A percentile compares a stretch with the other conserved stretches of the same genome.
Conservation (phyloP, 1,284 basidiomycete species). For the Cutaneotrichosporon curvatum region DNA sequence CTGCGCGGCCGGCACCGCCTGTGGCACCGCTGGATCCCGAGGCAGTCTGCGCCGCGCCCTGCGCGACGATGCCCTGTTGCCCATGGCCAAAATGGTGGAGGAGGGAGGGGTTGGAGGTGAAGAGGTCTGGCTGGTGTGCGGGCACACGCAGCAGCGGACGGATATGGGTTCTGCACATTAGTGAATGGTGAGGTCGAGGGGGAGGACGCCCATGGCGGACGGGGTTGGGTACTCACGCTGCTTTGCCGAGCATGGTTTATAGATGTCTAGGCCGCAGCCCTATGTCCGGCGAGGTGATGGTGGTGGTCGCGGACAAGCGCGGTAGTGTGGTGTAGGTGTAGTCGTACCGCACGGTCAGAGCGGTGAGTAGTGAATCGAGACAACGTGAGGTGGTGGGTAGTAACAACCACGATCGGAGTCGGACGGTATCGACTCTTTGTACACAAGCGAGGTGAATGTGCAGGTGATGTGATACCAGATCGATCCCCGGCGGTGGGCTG, state of each 20-base stretch:
- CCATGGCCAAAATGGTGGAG: slow-evolving; percentile 43
- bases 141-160: slow-evolving; percentile 42
- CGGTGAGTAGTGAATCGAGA: too few species aligned
- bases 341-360: too few species aligned
- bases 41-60: slow-evolving; percentile 21
- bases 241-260: slow-evolving; percentile 38
- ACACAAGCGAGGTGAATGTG: too few species aligned
- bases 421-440: too few species aligned
- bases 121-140: slow-evolving; percentile 36
- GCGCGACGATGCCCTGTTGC: slow-evolving; percentile 21
- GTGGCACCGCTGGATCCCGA: slow-evolving; percentile 15
- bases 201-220: too few species aligned
- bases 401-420: too few species aligned
- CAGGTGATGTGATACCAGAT: too few species aligned
- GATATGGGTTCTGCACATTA: slow-evolving; percentile 35
- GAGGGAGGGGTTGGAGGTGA: slow-evolving; percentile 45
- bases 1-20: slow-evolving; percentile 32
- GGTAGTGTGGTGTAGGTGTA: too few species aligned
- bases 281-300: slow-evolving; percentile 1
- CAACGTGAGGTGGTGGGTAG: too few species aligned
- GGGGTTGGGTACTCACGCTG: slow-evolving; percentile 30
- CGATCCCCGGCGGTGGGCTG: too few species aligned
- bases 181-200: background rate
- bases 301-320: too few species aligned
- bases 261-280: slow-evolving; percentile 11